Conservation (phyloP, 345 rosid genomes). For the Salix arbutifolia region DNA sequence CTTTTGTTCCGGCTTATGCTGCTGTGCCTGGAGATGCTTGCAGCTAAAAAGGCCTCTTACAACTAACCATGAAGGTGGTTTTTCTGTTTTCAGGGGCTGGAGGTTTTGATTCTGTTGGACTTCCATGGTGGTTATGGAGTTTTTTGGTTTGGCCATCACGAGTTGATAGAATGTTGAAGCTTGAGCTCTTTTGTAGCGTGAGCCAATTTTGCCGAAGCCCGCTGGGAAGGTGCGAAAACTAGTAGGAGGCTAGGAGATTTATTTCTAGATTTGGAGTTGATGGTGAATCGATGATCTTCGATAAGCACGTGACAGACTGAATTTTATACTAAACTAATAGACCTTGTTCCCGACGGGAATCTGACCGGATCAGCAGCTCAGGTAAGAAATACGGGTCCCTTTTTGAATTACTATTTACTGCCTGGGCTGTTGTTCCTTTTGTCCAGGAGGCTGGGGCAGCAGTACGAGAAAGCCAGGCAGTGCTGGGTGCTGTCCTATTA, state of each 20-base stretch:
- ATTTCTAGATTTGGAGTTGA: conserved; percentile 3
- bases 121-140: conserved; percentile 29
- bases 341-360: conserved; percentile 4
- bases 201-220: conserved; percentile 3
- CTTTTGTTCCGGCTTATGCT: conserved; percentile 14
- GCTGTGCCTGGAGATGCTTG: conserved; percentile 36
- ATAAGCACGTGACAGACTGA: not conserved
- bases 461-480: not conserved
- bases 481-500: too few species aligned
- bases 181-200: not conserved
- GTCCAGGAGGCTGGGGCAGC: not conserved
- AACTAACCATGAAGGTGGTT: conserved; percentile 48
- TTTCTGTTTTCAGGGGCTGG: conserved; percentile 29
- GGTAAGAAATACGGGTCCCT: conserved; percentile 21
- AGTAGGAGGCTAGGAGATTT: not conserved
- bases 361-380: conserved; percentile 15
- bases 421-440: not conserved
- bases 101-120: conserved; percentile 31
- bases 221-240: not conserved
- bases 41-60: conserved; percentile 51
- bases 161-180: not conserved
- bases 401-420: not conserved
- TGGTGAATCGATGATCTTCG: not conserved
- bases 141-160: conserved; percentile 44
- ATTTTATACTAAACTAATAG: not conserved